phyloP scores from a whole-genome alignment of 2,329 filamentous ascomycete genomes.

The Periconia sp. region DNA sequence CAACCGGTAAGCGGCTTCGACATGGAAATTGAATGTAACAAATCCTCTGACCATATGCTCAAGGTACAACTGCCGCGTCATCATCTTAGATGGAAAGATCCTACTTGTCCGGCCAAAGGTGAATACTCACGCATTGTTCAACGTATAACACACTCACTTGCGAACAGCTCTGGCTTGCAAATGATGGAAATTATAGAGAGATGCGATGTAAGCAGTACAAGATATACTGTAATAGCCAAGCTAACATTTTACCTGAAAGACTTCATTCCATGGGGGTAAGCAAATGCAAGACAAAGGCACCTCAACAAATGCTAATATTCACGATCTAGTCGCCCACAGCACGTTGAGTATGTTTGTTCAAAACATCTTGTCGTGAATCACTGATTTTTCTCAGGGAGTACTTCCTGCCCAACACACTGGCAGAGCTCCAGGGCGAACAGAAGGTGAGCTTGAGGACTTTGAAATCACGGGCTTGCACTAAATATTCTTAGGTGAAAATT shows the following conservation, averaged over 20 bases:
- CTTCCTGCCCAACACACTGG: conserved; percentile 65
- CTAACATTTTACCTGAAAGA: no score
- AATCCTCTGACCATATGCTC: conserved; percentile 34
- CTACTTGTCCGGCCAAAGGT: conserved; percentile 76
- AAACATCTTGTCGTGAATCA: no score
- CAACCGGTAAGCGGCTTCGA: conserved; percentile 62
- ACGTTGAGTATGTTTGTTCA: no score
- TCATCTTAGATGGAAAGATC: conserved; percentile 70
- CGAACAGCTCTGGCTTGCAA: conserved; percentile 74
- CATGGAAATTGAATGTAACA: conserved; percentile 49
- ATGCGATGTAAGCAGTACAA: no score
- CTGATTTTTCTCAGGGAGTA: no score
- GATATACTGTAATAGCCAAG: no score
- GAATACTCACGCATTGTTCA: conserved; percentile 31
- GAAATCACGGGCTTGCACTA: no score
- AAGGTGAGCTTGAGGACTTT: no score
- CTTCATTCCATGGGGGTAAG: conserved; percentile 41
- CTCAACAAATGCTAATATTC: no score
- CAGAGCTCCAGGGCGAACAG: conserved; percentile 61
- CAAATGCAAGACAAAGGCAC: conserved; percentile 65
- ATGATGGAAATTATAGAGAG: conserved; percentile 66
- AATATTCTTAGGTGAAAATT: no score
- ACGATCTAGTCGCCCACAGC: no score
- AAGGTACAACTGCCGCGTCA: conserved; percentile 59
- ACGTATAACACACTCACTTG: neutral